phyloP scores from a whole-genome alignment of 2,329 filamentous ascomycete genomes.

The Aspergillus chevalieri region DNA sequence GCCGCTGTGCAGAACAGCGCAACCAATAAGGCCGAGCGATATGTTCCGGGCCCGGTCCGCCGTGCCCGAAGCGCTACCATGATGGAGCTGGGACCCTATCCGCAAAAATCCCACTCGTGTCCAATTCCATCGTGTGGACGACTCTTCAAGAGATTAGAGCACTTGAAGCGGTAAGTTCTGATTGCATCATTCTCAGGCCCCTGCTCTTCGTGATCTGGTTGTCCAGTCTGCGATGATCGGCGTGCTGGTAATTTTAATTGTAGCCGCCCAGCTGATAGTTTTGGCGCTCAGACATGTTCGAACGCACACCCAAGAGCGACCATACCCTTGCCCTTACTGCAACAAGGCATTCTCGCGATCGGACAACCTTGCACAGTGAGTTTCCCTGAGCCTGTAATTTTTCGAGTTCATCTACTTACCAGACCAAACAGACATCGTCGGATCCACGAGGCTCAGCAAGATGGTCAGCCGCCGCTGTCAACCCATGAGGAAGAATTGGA shows the following conservation, averaged over 20 bases:
- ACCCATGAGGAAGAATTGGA: slow-evolving; percentile 74
- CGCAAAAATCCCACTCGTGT: slow-evolving; percentile 96
- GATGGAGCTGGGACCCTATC: slow-evolving; percentile 93
- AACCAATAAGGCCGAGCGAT: slow-evolving; percentile 50
- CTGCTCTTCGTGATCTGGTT: background rate
- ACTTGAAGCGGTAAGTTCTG: slow-evolving; percentile 87
- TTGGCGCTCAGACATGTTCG: slow-evolving; percentile 76
- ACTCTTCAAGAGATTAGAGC: slow-evolving; percentile 97
- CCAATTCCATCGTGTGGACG: slow-evolving; percentile 97
- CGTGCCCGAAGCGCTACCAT: slow-evolving; percentile 90
- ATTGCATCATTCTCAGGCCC: slow-evolving; percentile 18
- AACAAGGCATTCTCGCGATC: slow-evolving; percentile 98
- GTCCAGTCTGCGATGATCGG: slow-evolving; percentile 10
- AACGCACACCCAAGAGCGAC: slow-evolving; percentile 98
- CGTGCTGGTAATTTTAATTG: slow-evolving; percentile 31
- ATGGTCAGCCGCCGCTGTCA: slow-evolving; percentile 42
- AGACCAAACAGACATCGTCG: slow-evolving; percentile 52
- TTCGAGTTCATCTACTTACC: slow-evolving; percentile 28
- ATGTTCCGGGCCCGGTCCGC: slow-evolving; percentile 66
- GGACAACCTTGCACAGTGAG: slow-evolving; percentile 97
- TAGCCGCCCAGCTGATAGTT: slow-evolving; percentile 47
- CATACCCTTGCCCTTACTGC: slow-evolving; percentile 95
- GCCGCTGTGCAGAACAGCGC: slow-evolving; percentile 52
- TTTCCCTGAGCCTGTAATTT: slow-evolving; percentile 9
- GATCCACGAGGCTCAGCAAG: slow-evolving; percentile 72